Base-by-base conservation (phyloP, 768 basidiomycete genomes). In the Trametes punicea region DNA sequence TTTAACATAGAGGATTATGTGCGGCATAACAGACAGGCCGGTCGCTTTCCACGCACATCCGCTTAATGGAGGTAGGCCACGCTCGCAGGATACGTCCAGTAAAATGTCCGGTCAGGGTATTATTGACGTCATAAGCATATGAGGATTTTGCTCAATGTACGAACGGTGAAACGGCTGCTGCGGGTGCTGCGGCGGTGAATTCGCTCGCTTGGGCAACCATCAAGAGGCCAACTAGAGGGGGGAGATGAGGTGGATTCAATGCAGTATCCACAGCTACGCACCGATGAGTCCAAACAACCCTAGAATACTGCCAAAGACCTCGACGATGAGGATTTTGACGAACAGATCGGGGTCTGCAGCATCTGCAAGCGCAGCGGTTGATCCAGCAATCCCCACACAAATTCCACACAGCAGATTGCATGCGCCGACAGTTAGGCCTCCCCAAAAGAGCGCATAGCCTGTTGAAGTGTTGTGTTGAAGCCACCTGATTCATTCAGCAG, bases 371-470 rank as follows among this genome's bases (percentile, higher is more conserved):
- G 97, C 97, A 3, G 95, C 96, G 16, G 93, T 98, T 2, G 94
- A 91, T 0, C 97, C 97, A 5, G 93, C 93, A 68, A 98, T 81
- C 34, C 97, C 96, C 44, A 99, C 97, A 13, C 87, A 90, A 55
- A 98, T 73, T 58, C 97, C 97, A 58, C 97, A 98, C 20, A 99
- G 79, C 23, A 98, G 81, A 72, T 98, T 98, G 74, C 96, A 98
- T 4, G 84, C 68, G 15, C 97, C 97, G 26, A 96, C 95, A 2
- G 93, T 94, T 30, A 98, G 74, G 27, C 97, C 97, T 21, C 94
- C 95, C 88, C 95, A 98, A 80, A 99, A 98, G 47, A 98, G 80
- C 2, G 96, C 88, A 65, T 83, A 98, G 5, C 93, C 92, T 92
- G 62, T 6, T 11, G 6, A 8, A 15, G n/a, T 11, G 20, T 13